Conservation (phyloP, 2,329 filamentous ascomycete genomes). For the Ophiostoma novo-ulmi region DNA sequence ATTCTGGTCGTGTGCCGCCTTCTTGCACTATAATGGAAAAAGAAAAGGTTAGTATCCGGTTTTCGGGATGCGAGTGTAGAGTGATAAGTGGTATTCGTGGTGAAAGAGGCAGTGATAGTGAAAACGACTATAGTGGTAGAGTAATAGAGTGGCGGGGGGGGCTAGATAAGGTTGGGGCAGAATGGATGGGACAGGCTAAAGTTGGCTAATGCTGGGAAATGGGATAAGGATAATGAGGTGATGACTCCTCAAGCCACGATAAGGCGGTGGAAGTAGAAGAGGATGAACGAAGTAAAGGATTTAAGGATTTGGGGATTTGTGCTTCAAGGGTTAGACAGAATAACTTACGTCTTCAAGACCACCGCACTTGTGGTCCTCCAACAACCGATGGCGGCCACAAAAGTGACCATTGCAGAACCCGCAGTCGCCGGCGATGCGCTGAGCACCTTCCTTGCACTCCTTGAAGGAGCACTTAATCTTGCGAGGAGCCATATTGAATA, state of each 20-base stretch:
- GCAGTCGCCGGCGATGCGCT: slow-evolving; percentile 94
- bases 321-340: not conserved
- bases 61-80: slow-evolving; percentile 20
- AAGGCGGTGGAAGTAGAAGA: not conserved
- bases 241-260: not conserved
- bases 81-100: not conserved
- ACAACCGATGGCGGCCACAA: slow-evolving; percentile 87
- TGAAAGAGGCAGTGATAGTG: slow-evolving; percentile 18
- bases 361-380: slow-evolving; percentile 91
- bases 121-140: not conserved
- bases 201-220: not conserved
- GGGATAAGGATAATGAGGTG: not conserved
- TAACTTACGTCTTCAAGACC: slow-evolving; percentile 77
- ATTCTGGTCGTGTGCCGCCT: slow-evolving; percentile 92
- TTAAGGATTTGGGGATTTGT: no score
- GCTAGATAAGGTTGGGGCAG: slow-evolving; percentile 20
- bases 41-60: slow-evolving; percentile 35
- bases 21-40: slow-evolving; percentile 68
- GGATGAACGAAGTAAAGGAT: not conserved
- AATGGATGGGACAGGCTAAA: not conserved
- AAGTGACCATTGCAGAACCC: slow-evolving; percentile 90
- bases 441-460: slow-evolving; percentile 79
- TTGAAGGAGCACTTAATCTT: slow-evolving; percentile 84
- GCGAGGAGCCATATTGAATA: slow-evolving; percentile 57
- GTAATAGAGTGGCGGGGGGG: not conserved